phyloP scores from a whole-genome alignment of 192 early-diverging fungal genomes.

The Thamnidium elegans region DNA sequence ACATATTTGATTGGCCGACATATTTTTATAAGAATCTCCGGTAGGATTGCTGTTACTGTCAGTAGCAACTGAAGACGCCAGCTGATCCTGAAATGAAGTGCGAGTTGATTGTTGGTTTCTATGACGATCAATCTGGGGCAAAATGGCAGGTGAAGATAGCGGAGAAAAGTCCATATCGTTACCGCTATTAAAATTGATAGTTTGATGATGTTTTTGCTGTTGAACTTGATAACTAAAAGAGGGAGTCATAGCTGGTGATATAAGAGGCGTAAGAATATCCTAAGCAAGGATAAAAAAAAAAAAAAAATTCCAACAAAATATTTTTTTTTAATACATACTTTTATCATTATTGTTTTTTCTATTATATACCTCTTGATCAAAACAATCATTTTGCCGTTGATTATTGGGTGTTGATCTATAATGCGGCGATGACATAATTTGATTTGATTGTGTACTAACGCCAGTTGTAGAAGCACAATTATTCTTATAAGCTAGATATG shows the following conservation, averaged over 20 bases:
- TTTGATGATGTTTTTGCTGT: conserved; percentile 9
- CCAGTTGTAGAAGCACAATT: background rate
- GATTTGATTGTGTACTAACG: background rate
- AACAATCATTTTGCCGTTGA: conserved; percentile 11
- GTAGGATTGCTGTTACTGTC: background rate
- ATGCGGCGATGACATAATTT: background rate
- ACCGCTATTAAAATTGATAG: background rate
- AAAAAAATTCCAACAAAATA: background rate
- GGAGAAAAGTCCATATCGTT: conserved; percentile 55
- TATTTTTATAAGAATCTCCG: conserved; percentile 4
- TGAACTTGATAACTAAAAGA: conserved; percentile 48
- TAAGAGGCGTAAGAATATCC: conserved; percentile 56
- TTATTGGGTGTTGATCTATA: background rate
- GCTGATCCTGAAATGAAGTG: conserved; percentile 3
- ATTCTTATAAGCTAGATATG: background rate
- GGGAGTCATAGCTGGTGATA: conserved; percentile 71
- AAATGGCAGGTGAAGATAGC: conserved; percentile 61
- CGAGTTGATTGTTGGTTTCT: conserved; percentile 10
- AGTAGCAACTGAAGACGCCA: background rate
- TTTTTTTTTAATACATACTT: background rate
- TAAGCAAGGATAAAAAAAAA: conserved; percentile 8
- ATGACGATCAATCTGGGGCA: conserved; percentile 38
- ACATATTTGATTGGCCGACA: conserved; percentile 28
- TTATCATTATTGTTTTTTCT: background rate
- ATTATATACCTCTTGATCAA: conserved; percentile 25